Conservation (phyloP, 78 protist species). For the Protostelium mycophagum region DNA sequence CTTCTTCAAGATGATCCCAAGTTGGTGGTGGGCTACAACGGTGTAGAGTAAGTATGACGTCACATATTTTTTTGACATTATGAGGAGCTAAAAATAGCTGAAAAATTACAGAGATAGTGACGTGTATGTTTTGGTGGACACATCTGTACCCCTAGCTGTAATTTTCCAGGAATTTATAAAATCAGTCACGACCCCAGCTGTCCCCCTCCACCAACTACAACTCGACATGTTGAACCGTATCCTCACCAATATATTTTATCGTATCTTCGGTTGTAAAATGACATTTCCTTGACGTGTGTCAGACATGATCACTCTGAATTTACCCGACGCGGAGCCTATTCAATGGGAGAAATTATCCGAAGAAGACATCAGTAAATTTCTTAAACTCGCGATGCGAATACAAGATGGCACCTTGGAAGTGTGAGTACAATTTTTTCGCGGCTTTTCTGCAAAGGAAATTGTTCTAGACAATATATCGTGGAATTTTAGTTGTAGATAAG, state of each 20-base stretch:
- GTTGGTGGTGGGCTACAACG: background rate
- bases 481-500: too few relatives aligned
- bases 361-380: background rate
- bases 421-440: too few relatives aligned
- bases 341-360: background rate
- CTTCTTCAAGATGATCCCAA: background rate
- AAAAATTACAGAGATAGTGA: background rate
- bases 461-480: too few relatives aligned
- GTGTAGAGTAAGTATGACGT: background rate
- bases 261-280: background rate
- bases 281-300: background rate
- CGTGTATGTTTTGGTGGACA: background rate
- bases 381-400: background rate
- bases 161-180: background rate
- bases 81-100: background rate
- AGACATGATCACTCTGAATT: background rate
- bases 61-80: too few relatives aligned
- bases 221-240: background rate
- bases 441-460: too few relatives aligned
- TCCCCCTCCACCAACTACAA: background rate
- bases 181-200: background rate
- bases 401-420: background rate
- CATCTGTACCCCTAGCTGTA: background rate
- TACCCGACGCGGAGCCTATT: background rate
- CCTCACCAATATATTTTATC: background rate